phyloP scores from a whole-genome alignment of 2,329 filamentous ascomycete genomes.

The Stemphylium vesicarium region DNA sequence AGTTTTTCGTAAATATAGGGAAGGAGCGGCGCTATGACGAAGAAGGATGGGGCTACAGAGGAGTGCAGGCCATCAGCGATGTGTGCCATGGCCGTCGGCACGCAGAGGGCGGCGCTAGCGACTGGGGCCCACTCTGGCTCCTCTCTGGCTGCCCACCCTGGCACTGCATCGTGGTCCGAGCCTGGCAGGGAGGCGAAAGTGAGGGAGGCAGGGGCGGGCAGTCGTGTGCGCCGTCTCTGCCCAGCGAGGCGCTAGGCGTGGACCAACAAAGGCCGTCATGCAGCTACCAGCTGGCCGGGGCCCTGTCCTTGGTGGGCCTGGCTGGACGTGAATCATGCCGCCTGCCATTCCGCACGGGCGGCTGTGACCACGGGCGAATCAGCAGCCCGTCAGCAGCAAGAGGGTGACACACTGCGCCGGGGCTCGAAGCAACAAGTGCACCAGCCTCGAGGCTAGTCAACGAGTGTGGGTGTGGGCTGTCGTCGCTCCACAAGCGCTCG shows the following conservation, averaged over 20 bases:
- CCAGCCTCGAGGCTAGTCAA: slow-evolving; percentile 27
- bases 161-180: slow-evolving; percentile 16
- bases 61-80: slow-evolving; percentile 37
- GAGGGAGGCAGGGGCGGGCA: slow-evolving; percentile 26
- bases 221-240: slow-evolving; percentile 26
- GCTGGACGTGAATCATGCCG: slow-evolving; percentile 35
- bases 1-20: slow-evolving; percentile 48
- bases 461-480: slow-evolving; percentile 11
- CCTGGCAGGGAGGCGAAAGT: slow-evolving; percentile 35
- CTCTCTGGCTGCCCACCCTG: slow-evolving; percentile 19
- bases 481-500: slow-evolving; percentile 26
- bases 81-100: slow-evolving; percentile 34
- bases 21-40: slow-evolving; percentile 49
- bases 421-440: slow-evolving; percentile 39
- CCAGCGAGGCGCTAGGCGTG: slow-evolving; percentile 20
- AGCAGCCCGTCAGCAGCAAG: slow-evolving; percentile 19
- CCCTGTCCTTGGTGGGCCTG: slow-evolving; percentile 19
- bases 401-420: slow-evolving; percentile 34
- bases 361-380: slow-evolving; percentile 30
- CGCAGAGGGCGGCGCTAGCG: slow-evolving; percentile 30
- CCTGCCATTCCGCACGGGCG: slow-evolving; percentile 30
- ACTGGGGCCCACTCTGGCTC: slow-evolving; percentile 25
- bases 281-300: slow-evolving; percentile 30
- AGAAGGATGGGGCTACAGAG: slow-evolving; percentile 43
- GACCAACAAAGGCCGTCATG: slow-evolving; percentile 29